Evolutionary conservation across 140 eudicot species (phyloP).

Genomic region (Stevia rebaudiana): DNA sequence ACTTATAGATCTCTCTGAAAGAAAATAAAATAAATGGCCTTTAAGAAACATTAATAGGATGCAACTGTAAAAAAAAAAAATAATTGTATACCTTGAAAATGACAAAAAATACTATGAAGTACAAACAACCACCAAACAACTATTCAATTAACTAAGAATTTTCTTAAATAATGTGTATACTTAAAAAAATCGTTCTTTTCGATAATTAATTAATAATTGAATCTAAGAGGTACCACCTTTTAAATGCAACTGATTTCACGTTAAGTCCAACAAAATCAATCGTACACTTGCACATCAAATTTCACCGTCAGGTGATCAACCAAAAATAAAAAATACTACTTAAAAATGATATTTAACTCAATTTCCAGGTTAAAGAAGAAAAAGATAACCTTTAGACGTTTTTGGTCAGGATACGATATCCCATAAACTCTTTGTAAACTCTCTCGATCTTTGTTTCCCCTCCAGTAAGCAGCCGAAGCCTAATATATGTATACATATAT

Average conservation of each 20-base stretch:
- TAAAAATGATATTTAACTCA: background rate
- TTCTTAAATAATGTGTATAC: no score
- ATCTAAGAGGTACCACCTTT: background rate
- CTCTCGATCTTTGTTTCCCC: conserved; percentile 88
- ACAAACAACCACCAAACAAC: background rate
- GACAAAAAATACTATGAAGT: background rate
- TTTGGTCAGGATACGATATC: conserved; percentile 87
- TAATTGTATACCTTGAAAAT: background rate
- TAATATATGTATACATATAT: conserved; percentile 22
- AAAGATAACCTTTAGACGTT: conserved; percentile 63
- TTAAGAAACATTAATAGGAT: background rate
- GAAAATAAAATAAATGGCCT: background rate
- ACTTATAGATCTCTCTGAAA: background rate
- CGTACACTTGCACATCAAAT: background rate
- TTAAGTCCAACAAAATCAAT: background rate
- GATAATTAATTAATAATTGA: background rate
- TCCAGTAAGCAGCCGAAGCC: conserved; percentile 99
- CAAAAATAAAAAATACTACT: background rate
- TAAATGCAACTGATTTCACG: background rate
- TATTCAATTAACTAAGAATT: background rate
- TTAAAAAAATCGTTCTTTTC: background rate
- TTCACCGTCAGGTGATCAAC: background rate
- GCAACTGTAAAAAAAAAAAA: background rate
- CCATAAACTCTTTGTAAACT: conserved; percentile 99
- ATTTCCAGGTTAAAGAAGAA: no score